Evolutionary conservation across 2,329 filamentous ascomycete genomes (phyloP).

Genomic region (Aspergillus fumigatus): DNA sequence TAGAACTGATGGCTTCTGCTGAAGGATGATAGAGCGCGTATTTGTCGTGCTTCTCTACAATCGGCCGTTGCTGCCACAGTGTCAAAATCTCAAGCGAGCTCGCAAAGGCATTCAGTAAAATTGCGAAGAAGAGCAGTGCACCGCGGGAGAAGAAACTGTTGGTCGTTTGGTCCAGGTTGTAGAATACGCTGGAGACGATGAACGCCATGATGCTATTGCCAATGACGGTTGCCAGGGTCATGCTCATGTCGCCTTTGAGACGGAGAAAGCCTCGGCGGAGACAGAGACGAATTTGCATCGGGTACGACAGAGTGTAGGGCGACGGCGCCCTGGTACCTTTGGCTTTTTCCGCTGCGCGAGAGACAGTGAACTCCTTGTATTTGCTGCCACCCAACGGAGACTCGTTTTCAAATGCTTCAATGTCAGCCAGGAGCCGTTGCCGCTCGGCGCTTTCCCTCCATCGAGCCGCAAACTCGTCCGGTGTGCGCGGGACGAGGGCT

Average conservation of each 20-base stretch:
- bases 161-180: conserved; percentile 62
- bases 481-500: conserved; percentile 57
- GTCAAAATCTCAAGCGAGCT: conserved; percentile 76
- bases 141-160: conserved; percentile 71
- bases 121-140: conserved; percentile 76
- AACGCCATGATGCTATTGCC: conserved; percentile 70
- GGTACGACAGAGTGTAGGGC: conserved; percentile 75
- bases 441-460: conserved; percentile 52
- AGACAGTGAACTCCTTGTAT: conserved; percentile 33
- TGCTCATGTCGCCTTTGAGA: conserved; percentile 66
- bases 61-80: conserved; percentile 81
- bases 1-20: conserved; percentile 80
- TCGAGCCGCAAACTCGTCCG: conserved; percentile 60
- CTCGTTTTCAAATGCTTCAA: conserved; percentile 35
- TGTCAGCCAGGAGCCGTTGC: conserved; percentile 34
- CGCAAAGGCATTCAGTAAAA: conserved; percentile 77
- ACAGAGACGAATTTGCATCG: conserved; percentile 71
- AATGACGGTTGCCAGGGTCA: conserved; percentile 60
- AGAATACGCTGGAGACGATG: conserved; percentile 75
- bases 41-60: conserved; percentile 82
- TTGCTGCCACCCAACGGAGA: conserved; percentile 33
- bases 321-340: conserved; percentile 56
- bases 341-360: conserved; percentile 38
- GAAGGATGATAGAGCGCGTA: conserved; percentile 89
- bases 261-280: conserved; percentile 73